Evolutionary conservation across 2,329 filamentous ascomycete species (phyloP).

Genomic region (Diatrype stigma): DNA sequence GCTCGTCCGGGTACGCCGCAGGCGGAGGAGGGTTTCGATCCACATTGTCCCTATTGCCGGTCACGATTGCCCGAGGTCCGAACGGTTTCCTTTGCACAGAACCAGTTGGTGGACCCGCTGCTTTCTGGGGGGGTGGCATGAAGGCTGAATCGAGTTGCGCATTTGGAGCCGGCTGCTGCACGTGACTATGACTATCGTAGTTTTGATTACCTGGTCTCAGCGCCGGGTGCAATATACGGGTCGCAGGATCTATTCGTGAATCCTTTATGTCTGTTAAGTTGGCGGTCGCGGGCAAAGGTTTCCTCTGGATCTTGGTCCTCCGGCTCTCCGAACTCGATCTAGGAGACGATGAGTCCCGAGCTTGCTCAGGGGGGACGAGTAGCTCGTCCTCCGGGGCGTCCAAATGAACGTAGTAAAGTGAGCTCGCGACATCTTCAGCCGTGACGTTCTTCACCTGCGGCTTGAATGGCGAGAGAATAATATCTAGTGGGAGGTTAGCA

Average conservation of each 20-base stretch:
- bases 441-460: constrained; percentile 87
- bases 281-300: constrained; percentile 39
- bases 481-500: constrained; percentile 51
- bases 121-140: constrained; percentile 2
- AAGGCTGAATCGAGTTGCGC: constrained; percentile 4
- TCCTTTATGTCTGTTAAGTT: not conserved
- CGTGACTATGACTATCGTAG: constrained; percentile 5
- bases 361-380: constrained; percentile 25
- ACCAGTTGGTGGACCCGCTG: not conserved
- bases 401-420: constrained; percentile 87
- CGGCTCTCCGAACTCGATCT: constrained; percentile 42
- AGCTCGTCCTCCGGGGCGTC: constrained; percentile 56
- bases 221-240: constrained; percentile 5
- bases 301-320: constrained; percentile 43
- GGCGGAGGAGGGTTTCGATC: constrained; percentile 6
- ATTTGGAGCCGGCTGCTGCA: constrained; percentile 11
- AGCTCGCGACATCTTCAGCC: constrained; percentile 78
- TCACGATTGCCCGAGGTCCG: constrained; percentile 10
- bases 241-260: constrained; percentile 7
- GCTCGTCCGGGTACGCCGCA: constrained; percentile 4
- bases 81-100: constrained; percentile 17
- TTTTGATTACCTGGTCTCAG: constrained; percentile 24
- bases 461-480: constrained; percentile 88
- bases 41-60: constrained; percentile 4
- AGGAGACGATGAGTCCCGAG: constrained; percentile 28